A percentile compares a stretch with the other conserved stretches of the same genome.
phyloP scores from a whole-genome alignment of 2,329 filamentous ascomycete genomes.

The Xylariaceae sp. region DNA sequence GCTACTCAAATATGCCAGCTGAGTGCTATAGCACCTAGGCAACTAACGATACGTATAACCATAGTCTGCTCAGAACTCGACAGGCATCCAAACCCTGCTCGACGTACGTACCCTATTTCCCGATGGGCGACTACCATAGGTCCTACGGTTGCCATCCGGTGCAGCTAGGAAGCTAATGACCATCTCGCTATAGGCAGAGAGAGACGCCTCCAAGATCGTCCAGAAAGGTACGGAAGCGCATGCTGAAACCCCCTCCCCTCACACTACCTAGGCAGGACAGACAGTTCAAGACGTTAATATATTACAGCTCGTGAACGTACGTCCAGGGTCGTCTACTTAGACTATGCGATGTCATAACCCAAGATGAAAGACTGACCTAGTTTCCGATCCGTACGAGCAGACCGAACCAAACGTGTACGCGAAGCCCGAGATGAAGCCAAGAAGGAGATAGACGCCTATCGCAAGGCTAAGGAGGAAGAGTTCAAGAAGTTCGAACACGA shows the following conservation, averaged over 20 bases:
- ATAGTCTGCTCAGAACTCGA: constrained; percentile 97
- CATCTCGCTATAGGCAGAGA: constrained; percentile 74
- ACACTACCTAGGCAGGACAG: neutral
- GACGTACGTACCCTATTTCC: constrained; percentile 70
- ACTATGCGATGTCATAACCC: neutral
- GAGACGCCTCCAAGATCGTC: constrained; percentile 98
- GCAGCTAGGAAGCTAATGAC: neutral
- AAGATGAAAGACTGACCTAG: constrained; percentile 16
- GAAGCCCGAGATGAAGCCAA: constrained; percentile 96
- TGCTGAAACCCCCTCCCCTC: neutral
- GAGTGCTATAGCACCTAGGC: neutral
- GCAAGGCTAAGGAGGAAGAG: constrained; percentile 86
- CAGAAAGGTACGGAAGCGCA: constrained; percentile 73
- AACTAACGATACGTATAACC: constrained; percentile 30
- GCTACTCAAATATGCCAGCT: neutral
- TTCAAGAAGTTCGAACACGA: constrained; percentile 91
- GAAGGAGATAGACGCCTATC: constrained; percentile 96
- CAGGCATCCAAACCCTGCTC: constrained; percentile 97
- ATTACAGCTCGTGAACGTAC: constrained; percentile 22
- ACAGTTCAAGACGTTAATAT: constrained; percentile 9
- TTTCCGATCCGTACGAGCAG: constrained; percentile 35
- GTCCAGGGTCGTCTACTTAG: constrained; percentile 11
- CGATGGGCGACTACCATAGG: neutral
- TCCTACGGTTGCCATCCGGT: neutral
- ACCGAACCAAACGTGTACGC: constrained; percentile 95